Evolutionary conservation across 768 basidiomycete species (phyloP), one percentile per base, ranked within the genome.

Genomic region (Amanita thiersii): DNA sequence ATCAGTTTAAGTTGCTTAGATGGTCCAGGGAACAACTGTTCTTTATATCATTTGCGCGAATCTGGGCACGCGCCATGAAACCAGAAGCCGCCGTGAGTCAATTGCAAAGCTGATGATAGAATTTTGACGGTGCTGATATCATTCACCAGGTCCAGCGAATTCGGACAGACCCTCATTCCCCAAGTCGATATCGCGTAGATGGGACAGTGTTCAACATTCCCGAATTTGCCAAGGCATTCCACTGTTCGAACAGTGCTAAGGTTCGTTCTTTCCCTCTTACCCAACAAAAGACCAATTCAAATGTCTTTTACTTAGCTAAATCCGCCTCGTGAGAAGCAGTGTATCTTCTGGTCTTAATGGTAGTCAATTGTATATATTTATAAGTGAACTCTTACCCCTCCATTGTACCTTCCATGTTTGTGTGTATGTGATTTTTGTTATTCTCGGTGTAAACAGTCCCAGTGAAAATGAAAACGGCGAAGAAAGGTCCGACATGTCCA

Each of bases 81-180:
- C 75, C 86, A 18, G 81, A 77, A 32, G 76, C 84, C 19, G 84
- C 84, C 18, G 84, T 86, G 50, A 48, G 77, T 66, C 4, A 39
- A 29, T 32, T 20, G 26, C 6, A 24, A 21, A 43, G 26, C n/a
- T 9, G 11, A 26, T 5, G 21, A 17, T 25, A 18, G 10, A 17
- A 11, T 11, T 12, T 28, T 20, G 20, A 33, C 35, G 17, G 23
- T 47, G 21, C 43, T 25, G 10, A 25, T 35, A 40, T 37, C 19
- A 11, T 23, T 36, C 34, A 33, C 12, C 50, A 85, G 79, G 70
- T 90, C 23, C 80, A 79, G 51, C 79, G 82, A 20, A 76, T 94
- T 37, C 77, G 87, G 34, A 82, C 87, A 1, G 90, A 96, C 54
- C 88, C 91, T 12, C 92, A 94, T 55, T 88, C 89, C 5, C 91